These are phyloP conservation scores for Dissophora ornata DNA, from an alignment of 192 early-diverging fungal species.

Conservation along the genomic window DNA sequence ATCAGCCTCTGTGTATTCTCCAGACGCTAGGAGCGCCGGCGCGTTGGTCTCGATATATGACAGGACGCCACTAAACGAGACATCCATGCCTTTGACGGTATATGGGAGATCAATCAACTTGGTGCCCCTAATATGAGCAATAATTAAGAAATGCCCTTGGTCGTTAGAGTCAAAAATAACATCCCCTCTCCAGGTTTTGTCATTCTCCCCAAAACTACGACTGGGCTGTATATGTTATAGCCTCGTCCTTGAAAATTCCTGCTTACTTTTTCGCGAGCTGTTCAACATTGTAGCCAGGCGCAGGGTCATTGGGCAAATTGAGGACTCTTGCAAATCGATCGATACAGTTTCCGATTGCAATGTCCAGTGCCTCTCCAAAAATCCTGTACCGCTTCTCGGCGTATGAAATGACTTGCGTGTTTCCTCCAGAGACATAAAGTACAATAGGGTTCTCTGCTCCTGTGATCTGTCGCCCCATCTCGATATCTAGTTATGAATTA, in stretches of 20 bases:
- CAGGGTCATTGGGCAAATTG: slow-evolving; percentile 94
- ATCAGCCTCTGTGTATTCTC: slow-evolving; percentile 79
- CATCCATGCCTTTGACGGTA: slow-evolving; percentile 99
- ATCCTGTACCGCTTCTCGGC: slow-evolving; percentile 93
- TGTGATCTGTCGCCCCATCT: slow-evolving; percentile 98
- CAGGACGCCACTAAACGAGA: slow-evolving; percentile 97
- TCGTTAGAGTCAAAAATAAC: not conserved
- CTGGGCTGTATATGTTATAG: too few relatives aligned
- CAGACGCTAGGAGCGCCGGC: slow-evolving; percentile 64
- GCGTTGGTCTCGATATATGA: slow-evolving; percentile 85
- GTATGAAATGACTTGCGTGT: slow-evolving; percentile 99
- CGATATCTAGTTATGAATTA: slow-evolving; percentile 74
- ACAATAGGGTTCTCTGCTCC: slow-evolving; percentile 94
- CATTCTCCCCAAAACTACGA: too few relatives aligned
- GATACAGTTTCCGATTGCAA: slow-evolving; percentile 97
- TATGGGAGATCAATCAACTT: slow-evolving; percentile 93
- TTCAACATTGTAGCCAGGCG: slow-evolving; percentile 98
- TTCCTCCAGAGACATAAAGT: slow-evolving; percentile 97
- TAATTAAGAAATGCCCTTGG: too few relatives aligned
- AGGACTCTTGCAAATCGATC: slow-evolving; percentile 97
- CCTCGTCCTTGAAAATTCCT: too few relatives aligned
- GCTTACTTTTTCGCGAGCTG: slow-evolving; percentile 87
- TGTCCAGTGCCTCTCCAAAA: slow-evolving; percentile 98
- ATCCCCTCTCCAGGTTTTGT: not conserved
- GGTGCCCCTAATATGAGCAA: slow-evolving; percentile 81